Evolutionary conservation across 2,329 filamentous ascomycete genomes (phyloP), one percentile per base, ranked within the genome.

Genomic region (Sclerotinia trifoliorum): DNA sequence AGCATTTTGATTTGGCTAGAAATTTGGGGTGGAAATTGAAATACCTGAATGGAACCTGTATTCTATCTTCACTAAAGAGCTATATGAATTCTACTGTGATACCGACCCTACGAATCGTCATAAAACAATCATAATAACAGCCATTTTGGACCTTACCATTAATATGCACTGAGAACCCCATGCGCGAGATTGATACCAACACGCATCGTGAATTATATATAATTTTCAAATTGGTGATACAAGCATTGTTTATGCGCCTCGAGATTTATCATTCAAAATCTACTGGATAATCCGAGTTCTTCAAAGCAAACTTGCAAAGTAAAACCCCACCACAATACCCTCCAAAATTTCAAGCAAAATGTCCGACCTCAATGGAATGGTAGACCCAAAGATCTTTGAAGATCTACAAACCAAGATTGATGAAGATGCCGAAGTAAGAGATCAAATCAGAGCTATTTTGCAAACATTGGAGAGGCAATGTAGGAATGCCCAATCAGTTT

Each of bases 371-470:
- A 69, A 66, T 58, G 72, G 72, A 68, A 75, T 76, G 74, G 70
- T 77, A 76, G 90, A 96, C 78, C 90, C 92, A 70, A 85, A 66
- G 60, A 92, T 98, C 78, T 97, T 98, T 80, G 88, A 93, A 77
- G 86, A 90, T 74, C 88, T 99, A 70, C 94, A 97, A 80, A 83
- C 86, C 69, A 94, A 94, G 79, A 92, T 97, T 75, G 95, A 98
- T 74, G 90, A 96, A 79, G 95, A 98, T 78, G 85, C 87, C 11
- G 83, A 86, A 66, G 88, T 96, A 66, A 88, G 92, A 76, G 94
- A 98, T 82, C 88, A 92, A 75, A 86, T 99, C 68, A 87, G 89
- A 72, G 88, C 93, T 68, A 91, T 96, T 74, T 85, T 95, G 56
- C 90, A 95, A 77, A 86, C 85, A 54, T 86, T 98, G 49, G 92